Conservation (phyloP, 2,329 filamentous ascomycete species). For the Cladophialophora exuberans region DNA sequence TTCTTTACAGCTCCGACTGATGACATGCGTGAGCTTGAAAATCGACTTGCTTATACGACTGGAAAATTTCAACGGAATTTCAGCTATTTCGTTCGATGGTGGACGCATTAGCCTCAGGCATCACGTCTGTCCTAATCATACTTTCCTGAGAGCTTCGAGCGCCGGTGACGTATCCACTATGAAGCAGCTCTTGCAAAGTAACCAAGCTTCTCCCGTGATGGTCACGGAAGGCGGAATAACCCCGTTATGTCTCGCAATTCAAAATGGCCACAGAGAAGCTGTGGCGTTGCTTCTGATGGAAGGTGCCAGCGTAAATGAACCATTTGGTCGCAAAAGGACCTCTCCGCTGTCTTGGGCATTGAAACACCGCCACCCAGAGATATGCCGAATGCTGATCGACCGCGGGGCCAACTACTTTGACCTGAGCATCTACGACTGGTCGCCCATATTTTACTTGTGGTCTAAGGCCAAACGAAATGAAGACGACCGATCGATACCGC, state of each 20-base stretch:
- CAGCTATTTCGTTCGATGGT: too few relatives aligned
- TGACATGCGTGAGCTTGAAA: too few relatives aligned
- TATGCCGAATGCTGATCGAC: not conserved
- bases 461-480: not conserved
- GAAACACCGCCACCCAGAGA: conserved; percentile 4
- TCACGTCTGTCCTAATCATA: not conserved
- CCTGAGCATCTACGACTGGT: not conserved
- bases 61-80: too few relatives aligned
- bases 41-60: too few relatives aligned
- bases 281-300: conserved; percentile 12
- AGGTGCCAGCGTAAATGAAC: conserved; percentile 13
- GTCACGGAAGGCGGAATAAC: not conserved
- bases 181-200: not conserved
- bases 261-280: conserved; percentile 9
- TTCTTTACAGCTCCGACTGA: too few relatives aligned
- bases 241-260: conserved; percentile 13
- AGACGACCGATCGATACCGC: not conserved
- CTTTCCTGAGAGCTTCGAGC: not conserved
- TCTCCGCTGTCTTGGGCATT: conserved; percentile 9
- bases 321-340: conserved; percentile 12
- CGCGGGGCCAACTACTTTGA: not conserved
- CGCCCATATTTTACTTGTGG: not conserved
- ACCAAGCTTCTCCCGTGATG: not conserved
- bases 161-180: conserved; percentile 3
- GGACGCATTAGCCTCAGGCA: not conserved